Conservation (phyloP, 306 rosid genomes). For the Citrullus amarus region DNA sequence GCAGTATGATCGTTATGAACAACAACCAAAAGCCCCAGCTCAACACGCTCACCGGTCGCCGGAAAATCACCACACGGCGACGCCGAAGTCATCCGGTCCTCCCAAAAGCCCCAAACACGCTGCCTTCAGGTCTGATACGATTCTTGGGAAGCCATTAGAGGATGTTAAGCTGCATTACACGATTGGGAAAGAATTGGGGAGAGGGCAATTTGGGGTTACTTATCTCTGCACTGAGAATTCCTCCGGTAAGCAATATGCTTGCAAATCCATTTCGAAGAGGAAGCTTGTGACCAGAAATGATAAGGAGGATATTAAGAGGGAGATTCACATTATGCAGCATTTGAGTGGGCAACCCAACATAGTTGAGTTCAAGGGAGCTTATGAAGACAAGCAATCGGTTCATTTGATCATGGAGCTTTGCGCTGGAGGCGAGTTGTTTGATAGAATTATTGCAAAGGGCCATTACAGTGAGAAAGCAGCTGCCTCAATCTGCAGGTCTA, state of each 20-base stretch:
- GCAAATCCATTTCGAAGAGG: slow-evolving; percentile 80
- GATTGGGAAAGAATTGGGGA: slow-evolving; percentile 68
- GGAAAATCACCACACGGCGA: not conserved
- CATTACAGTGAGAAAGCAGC: slow-evolving; percentile 80
- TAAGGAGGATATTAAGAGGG: slow-evolving; percentile 68
- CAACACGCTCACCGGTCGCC: slow-evolving; percentile 30
- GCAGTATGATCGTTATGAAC: slow-evolving; percentile 23
- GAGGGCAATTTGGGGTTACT: slow-evolving; percentile 89
- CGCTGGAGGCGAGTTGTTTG: slow-evolving; percentile 89
- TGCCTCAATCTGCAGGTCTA: slow-evolving; percentile 60
- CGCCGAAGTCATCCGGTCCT: slow-evolving; percentile 18
- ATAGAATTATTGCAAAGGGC: slow-evolving; percentile 75
- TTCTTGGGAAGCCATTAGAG: slow-evolving; percentile 57
- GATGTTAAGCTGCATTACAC: slow-evolving; percentile 51
- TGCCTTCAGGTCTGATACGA: slow-evolving; percentile 25
- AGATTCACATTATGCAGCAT: slow-evolving; percentile 90
- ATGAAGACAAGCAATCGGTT: slow-evolving; percentile 66
- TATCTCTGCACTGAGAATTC: slow-evolving; percentile 65
- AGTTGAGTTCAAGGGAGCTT: slow-evolving; percentile 81
- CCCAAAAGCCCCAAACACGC: slow-evolving; percentile 27
- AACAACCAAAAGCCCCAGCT: slow-evolving; percentile 28
- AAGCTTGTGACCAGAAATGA: slow-evolving; percentile 57
- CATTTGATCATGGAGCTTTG: slow-evolving; percentile 85
- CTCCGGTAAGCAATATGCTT: slow-evolving; percentile 53
- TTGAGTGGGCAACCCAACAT: slow-evolving; percentile 83